phyloP scores from a whole-genome alignment of 1,284 basidiomycete genomes.

The Boletus sp. region DNA sequence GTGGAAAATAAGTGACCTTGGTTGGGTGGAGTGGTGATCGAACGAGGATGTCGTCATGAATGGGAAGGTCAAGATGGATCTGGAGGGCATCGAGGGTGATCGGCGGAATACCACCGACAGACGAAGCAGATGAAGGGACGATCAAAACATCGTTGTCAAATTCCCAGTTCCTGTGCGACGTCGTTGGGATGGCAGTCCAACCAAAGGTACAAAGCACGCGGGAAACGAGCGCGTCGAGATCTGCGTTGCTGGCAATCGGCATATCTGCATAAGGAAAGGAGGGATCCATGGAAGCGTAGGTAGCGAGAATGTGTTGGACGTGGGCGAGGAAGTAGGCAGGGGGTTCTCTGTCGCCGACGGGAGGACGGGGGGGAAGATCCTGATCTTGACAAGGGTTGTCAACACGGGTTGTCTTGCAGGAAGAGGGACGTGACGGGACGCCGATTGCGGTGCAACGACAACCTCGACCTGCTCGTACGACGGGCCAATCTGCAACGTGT shows the following conservation, averaged over 20 bases:
- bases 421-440: constrained; percentile 5
- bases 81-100: constrained; percentile 20
- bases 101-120: not conserved
- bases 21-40: constrained; percentile 24
- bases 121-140: constrained; percentile 17
- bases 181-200: constrained; percentile 17
- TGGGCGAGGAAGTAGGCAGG: constrained; percentile 32
- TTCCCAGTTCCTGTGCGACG: constrained; percentile 27
- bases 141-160: constrained; percentile 28
- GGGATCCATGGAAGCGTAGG: constrained; percentile 28
- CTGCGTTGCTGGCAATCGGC: constrained; percentile 18
- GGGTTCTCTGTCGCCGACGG: constrained; percentile 30
- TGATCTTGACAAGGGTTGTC: constrained; percentile 16
- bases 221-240: constrained; percentile 28
- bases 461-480: constrained; percentile 28
- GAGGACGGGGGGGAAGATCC: constrained; percentile 19
- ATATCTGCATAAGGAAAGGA: constrained; percentile 25
- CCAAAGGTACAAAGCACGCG: constrained; percentile 27
- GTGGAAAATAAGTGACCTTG: constrained; percentile 29
- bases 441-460: constrained; percentile 29
- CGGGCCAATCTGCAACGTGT: constrained; percentile 32
- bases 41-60: constrained; percentile 25
- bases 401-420: constrained; percentile 8
- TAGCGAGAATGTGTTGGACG: constrained; percentile 22
- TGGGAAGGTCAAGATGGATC: constrained; percentile 27